Evolutionary conservation across 2,329 filamentous ascomycete species (phyloP).

Genomic region (Neopestalotiopsis sp.): DNA sequence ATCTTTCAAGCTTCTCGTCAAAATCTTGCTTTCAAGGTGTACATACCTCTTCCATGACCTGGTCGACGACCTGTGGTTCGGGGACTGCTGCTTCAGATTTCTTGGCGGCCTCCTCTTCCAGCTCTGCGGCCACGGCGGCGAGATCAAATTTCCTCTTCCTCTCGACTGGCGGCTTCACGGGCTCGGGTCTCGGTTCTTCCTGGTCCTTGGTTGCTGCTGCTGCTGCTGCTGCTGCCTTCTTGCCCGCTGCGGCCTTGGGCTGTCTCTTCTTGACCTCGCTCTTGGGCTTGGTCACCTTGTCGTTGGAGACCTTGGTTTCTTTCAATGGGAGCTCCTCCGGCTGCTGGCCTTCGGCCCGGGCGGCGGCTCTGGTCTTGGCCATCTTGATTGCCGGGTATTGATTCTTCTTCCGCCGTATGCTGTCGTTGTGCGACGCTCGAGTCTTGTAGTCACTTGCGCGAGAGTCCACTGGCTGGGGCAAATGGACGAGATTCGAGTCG

Average conservation of each 20-base stretch:
- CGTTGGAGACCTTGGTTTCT: conserved; percentile 18
- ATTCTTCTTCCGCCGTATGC: background rate
- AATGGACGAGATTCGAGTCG: background rate
- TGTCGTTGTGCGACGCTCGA: background rate
- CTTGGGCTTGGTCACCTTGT: conserved; percentile 17
- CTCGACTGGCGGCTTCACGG: background rate
- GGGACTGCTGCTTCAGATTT: background rate
- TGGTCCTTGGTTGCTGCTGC: background rate
- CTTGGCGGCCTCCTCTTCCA: background rate
- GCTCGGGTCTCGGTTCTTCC: background rate
- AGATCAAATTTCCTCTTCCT: conserved; percentile 15
- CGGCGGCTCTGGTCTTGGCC: conserved; percentile 29
- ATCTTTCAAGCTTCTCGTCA: background rate
- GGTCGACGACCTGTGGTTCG: background rate
- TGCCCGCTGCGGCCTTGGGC: conserved; percentile 16
- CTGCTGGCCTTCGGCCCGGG: conserved; percentile 27
- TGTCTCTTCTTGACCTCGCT: conserved; percentile 15
- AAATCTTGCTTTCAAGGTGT: background rate
- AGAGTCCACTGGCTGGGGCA: background rate
- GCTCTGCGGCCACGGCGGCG: background rate
- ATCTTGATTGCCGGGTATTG: conserved; percentile 19
- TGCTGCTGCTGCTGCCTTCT: background rate
- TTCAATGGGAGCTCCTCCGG: conserved; percentile 25
- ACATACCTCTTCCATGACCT: background rate
- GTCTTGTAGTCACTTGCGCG: background rate